phyloP scores from a whole-genome alignment of 2,329 filamentous ascomycete species.

The Calonectria naviculata region DNA sequence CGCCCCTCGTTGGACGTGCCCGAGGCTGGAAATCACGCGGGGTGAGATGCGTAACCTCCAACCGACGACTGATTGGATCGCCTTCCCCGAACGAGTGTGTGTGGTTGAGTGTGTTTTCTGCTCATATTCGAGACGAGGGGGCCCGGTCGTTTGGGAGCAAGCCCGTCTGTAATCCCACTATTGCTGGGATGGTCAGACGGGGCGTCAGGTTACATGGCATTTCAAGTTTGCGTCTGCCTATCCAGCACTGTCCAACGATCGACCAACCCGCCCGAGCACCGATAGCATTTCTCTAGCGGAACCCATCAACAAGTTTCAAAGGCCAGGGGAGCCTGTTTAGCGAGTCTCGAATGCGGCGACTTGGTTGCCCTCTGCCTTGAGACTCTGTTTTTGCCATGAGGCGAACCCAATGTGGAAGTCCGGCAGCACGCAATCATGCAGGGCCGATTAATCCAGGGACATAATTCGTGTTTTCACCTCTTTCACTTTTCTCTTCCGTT shows the following conservation, averaged over 20 bases:
- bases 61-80: constrained; percentile 27
- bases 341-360: background rate
- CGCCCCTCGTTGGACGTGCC: background rate
- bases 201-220: constrained; percentile 1
- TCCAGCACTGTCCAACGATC: constrained; percentile 6
- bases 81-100: constrained; percentile 27
- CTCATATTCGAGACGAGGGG: constrained; percentile 14
- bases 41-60: constrained; percentile 8
- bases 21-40: background rate
- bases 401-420: constrained; percentile 5
- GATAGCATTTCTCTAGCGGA: background rate
- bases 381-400: background rate
- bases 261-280: background rate
- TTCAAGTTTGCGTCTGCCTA: background rate
- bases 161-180: background rate
- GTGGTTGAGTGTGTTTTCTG: constrained; percentile 21
- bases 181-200: constrained; percentile 4
- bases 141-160: background rate
- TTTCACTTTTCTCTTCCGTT: background rate
- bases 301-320: background rate
- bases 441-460: background rate
- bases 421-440: constrained; percentile 9
- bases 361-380: background rate
- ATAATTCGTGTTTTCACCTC: background rate
- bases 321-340: background rate